Base-by-base conservation (phyloP, 768 basidiomycete species). In the Hygrocybe coccinea region DNA sequence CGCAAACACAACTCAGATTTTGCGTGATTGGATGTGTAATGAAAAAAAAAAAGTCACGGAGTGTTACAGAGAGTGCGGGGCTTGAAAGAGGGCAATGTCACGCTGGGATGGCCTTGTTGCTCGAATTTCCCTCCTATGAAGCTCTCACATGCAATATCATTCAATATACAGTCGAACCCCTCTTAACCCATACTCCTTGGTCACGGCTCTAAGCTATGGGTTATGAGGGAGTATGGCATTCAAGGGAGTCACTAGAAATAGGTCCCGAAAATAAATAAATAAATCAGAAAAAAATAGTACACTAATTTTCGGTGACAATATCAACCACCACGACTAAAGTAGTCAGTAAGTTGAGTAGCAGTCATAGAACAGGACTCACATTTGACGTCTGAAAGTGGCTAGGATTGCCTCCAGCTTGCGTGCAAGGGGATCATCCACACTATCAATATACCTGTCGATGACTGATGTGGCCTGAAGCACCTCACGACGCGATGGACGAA, bases 21-120 rank as follows among this genome's bases (percentile, higher is more conserved):
- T 29, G 29, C 8, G 29, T 8, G 29, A 29, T 14, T 64, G 35
- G 10, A 46, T 19, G 7, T 57, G 66, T 67, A 56, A 47, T 49
- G 46, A 22, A 59, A 59, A 5, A 24, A 24, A 15, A 24, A 15
- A 22, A 21, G 46, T 48, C 46, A 48, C 25, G 21, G 21, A 39
- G 25, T 48, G 46, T 48, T 22, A 48, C 25, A 29, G 29, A 3
- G 29, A 29, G n/a, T n/a, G n/a, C n/a, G n/a, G n/a, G n/a, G n/a
- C n/a, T n/a, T n/a, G n/a, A n/a, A n/a, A n/a, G n/a, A n/a, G n/a
- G n/a, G n/a, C n/a, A n/a, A n/a, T n/a, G n/a, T n/a, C n/a, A n/a
- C n/a, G n/a, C n/a, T n/a, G n/a, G n/a, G n/a, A n/a, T n/a, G n/a
- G n/a, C n/a, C n/a, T n/a, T n/a, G n/a, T n/a, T n/a, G n/a, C n/a